phyloP scores from a whole-genome alignment of 495 filamentous ascomycete species.

The Aspergillus nanangensis region DNA sequence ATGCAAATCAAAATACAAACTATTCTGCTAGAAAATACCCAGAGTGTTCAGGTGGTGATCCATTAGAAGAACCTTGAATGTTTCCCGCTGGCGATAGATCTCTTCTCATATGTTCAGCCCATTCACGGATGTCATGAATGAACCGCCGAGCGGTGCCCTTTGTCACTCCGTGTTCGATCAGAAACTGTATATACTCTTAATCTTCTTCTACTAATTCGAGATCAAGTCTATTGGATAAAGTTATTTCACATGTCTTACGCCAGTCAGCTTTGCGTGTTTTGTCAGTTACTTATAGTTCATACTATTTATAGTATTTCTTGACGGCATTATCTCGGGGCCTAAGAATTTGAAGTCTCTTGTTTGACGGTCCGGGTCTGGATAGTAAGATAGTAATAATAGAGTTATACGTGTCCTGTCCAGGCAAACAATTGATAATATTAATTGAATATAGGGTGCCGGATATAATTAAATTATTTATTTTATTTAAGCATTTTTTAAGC shows the following conservation, averaged over 20 bases:
- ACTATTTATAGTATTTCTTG: constrained; percentile 1
- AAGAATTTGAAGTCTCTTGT: not conserved
- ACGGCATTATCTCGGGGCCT: not conserved
- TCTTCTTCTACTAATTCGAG: constrained; percentile 2
- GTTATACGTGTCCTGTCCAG: not conserved
- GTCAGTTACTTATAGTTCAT: constrained; percentile 6
- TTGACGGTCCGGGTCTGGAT: not conserved
- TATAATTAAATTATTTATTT: not conserved
- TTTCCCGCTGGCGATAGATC: not conserved
- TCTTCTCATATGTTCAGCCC: constrained; percentile 1
- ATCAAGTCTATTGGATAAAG: constrained; percentile 3
- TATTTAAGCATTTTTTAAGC: not conserved
- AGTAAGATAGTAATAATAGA: not conserved
- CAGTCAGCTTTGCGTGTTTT: constrained; percentile 3
- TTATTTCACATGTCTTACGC: constrained; percentile 6
- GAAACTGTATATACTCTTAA: constrained; percentile 2
- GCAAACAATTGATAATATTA: not conserved
- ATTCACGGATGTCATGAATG: not conserved
- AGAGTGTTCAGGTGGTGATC: too few relatives aligned
- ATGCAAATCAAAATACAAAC: too few relatives aligned
- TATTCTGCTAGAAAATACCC: too few relatives aligned
- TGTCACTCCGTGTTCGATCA: not conserved
- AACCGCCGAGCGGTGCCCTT: not conserved
- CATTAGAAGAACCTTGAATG: not conserved
- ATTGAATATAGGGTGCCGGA: not conserved